Percentiles rank a stretch among this genome's conserved stretches.
Conservation (phyloP, 169 alveolate species). For the Amoebophrya sp. region DNA sequence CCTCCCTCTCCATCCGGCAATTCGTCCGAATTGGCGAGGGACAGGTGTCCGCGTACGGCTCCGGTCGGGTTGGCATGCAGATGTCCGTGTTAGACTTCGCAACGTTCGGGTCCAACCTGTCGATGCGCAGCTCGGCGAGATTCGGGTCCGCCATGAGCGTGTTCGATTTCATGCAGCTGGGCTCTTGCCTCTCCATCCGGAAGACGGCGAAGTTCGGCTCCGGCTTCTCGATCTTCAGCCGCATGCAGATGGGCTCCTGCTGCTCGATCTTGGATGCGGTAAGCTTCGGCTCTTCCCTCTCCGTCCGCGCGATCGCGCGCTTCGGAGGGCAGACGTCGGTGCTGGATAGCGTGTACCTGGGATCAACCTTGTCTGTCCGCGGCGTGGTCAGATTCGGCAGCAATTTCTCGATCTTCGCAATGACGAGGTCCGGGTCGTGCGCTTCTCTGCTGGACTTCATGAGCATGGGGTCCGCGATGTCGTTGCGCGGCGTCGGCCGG, state of each 20-base stretch:
- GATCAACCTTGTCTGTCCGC: neutral
- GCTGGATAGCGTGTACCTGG: neutral
- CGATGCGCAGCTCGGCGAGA: neutral
- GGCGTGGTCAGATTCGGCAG: conserved; percentile 11
- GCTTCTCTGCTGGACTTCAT: neutral
- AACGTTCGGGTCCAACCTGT: neutral
- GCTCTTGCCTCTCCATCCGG: conserved; percentile 8
- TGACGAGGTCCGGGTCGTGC: neutral
- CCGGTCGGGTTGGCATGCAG: neutral
- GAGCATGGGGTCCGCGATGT: neutral
- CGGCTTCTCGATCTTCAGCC: neutral
- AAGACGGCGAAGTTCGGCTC: neutral
- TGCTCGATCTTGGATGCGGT: neutral
- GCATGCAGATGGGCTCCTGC: neutral
- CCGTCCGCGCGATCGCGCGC: neutral
- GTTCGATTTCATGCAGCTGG: neutral
- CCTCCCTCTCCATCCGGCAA: neutral
- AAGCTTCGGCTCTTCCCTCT: conserved; percentile 18
- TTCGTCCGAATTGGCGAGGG: conserved; percentile 6
- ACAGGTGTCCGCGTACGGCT: neutral
- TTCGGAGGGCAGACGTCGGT: conserved; percentile 16
- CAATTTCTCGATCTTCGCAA: neutral
- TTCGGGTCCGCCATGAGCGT: neutral
- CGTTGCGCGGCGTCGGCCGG: neutral
- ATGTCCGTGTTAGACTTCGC: neutral